These are phyloP conservation scores for Chalciporus piperatus DNA, from an alignment of 768 basidiomycete genomes.

Conservation along the genomic window DNA sequence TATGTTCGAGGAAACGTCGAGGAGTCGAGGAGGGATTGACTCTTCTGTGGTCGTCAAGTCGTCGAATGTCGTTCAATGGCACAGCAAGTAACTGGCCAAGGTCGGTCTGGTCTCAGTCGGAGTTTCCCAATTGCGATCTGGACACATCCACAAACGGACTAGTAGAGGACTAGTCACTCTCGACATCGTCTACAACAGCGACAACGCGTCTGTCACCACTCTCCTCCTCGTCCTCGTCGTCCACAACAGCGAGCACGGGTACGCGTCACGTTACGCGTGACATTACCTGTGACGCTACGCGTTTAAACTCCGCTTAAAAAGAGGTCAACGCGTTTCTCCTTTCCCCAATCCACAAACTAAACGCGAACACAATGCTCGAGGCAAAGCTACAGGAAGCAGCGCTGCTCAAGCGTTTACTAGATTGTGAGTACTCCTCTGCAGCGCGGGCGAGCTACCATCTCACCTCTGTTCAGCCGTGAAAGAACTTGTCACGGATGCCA, in stretches of 20 bases:
- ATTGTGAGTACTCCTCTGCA: conserved; percentile 55
- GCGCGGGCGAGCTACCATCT: background rate
- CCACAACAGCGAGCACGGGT: background rate
- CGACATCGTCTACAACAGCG: background rate
- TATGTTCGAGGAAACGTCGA: too few species aligned
- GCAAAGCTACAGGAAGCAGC: conserved; percentile 87
- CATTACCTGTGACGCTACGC: conserved; percentile 29
- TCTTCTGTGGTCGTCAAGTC: too few species aligned
- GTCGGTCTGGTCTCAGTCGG: conserved; percentile 1
- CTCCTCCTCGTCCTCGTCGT: background rate
- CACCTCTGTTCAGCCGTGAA: conserved; percentile 71
- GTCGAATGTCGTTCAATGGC: too few species aligned
- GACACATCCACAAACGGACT: background rate
- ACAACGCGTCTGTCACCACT: background rate
- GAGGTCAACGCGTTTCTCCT: conserved; percentile 19
- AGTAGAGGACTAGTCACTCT: too few species aligned
- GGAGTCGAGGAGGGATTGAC: too few species aligned
- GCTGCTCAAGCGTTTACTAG: conserved; percentile 88
- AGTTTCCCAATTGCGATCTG: conserved; percentile 10
- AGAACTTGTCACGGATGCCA: conserved; percentile 95
- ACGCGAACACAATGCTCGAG: conserved; percentile 68
- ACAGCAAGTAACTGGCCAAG: background rate
- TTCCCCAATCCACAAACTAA: conserved; percentile 3
- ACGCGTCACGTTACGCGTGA: conserved; percentile 27
- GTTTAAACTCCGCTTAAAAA: conserved; percentile 36